phyloP scores from a whole-genome alignment of 1,284 basidiomycete species.

The Sanghuangporus weigelae region DNA sequence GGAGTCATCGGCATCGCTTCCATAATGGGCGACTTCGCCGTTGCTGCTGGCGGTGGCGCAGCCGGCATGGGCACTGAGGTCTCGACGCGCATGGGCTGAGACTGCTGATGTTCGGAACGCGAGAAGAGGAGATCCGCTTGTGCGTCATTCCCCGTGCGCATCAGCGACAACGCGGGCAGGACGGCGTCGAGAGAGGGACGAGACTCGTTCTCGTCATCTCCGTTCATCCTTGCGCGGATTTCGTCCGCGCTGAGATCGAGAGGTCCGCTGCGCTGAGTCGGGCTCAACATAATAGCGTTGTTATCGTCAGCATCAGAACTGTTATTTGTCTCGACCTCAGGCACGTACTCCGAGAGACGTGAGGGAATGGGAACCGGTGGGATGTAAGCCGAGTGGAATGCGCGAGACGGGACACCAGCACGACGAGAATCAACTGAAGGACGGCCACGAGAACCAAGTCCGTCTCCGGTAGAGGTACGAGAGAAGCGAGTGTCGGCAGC shows the following conservation, averaged over 20 bases:
- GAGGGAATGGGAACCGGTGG: conserved; percentile 43
- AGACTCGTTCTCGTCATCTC: conserved; percentile 23
- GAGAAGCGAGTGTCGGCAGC: conserved; percentile 53
- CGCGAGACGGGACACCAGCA: conserved; percentile 40
- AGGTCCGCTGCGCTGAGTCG: conserved; percentile 66
- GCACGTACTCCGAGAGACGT: conserved; percentile 22
- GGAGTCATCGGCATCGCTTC: conserved; percentile 41
- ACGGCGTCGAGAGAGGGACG: conserved; percentile 46
- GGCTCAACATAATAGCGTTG: conserved; percentile 40
- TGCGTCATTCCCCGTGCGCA: conserved; percentile 41
- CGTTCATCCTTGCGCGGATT: conserved; percentile 40
- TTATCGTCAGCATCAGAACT: conserved; percentile 32
- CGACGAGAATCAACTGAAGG: conserved; percentile 55
- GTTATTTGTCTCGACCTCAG: conserved; percentile 29
- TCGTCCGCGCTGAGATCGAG: conserved; percentile 61
- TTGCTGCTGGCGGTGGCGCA: conserved; percentile 26
- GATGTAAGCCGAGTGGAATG: conserved; percentile 50
- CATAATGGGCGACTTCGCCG: conserved; percentile 34
- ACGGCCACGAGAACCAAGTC: conserved; percentile 21
- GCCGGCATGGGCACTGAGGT: conserved; percentile 29
- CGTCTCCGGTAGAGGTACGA: conserved; percentile 25
- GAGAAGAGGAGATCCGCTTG: conserved; percentile 27
- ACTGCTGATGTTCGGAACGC: not conserved
- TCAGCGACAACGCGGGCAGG: conserved; percentile 61
- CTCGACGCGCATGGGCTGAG: conserved; percentile 33